Conservation (phyloP, 768 basidiomycete genomes). For the Amyloporia xantha region DNA sequence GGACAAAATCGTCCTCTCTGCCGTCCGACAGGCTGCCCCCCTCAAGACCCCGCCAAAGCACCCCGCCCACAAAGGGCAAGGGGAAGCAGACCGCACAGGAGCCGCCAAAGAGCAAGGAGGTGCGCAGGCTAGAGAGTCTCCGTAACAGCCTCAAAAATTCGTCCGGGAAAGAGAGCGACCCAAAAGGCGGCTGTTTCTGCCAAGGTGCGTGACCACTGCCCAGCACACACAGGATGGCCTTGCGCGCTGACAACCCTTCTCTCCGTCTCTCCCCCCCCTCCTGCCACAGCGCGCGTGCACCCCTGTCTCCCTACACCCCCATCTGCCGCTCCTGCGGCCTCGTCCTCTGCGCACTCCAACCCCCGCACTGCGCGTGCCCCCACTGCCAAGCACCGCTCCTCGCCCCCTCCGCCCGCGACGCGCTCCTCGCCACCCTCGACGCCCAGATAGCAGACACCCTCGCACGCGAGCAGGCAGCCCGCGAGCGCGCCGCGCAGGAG, state of each 20-base stretch:
- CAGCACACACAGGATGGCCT: no score
- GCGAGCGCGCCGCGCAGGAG: conserved; percentile 40
- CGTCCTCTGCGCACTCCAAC: conserved; percentile 57
- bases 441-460: conserved; percentile 36
- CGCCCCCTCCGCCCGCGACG: conserved; percentile 23
- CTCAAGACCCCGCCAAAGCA: conserved; percentile 19
- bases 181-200: conserved; percentile 65
- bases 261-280: no score
- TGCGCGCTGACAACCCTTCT: no score
- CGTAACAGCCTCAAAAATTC: conserved; percentile 32
- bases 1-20: no score
- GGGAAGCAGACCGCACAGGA: conserved; percentile 23
- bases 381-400: conserved; percentile 39
- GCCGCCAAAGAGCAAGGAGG: conserved; percentile 40
- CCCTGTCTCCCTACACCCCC: conserved; percentile 49
- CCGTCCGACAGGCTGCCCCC: conserved; percentile 47
- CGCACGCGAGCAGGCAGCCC: conserved; percentile 41
- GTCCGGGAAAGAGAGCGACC: conserved; percentile 38
- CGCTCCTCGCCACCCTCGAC: conserved; percentile 39
- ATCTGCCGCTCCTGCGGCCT: conserved; percentile 56
- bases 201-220: no score
- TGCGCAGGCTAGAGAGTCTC: conserved; percentile 42
- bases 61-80: no score
- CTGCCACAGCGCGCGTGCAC: conserved; percentile 50
- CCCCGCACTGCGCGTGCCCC: conserved; percentile 49